These are phyloP conservation scores for Rhizopogon vulgaris DNA, from an alignment of 768 basidiomycete genomes.

Conservation along the genomic window DNA sequence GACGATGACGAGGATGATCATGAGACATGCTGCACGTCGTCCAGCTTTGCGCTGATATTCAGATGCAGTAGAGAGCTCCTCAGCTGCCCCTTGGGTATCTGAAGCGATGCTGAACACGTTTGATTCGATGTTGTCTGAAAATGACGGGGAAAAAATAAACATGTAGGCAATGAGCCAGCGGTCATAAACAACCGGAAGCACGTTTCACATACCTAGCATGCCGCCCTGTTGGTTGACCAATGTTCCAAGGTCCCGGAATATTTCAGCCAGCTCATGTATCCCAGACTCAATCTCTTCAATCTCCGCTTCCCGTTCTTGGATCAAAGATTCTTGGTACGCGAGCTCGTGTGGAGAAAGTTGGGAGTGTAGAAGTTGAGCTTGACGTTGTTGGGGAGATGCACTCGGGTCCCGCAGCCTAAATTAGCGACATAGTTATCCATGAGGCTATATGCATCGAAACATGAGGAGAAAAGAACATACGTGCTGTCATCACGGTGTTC, in stretches of 20 bases:
- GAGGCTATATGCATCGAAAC: not conserved
- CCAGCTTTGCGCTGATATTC: constrained; percentile 96
- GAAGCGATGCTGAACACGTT: constrained; percentile 84
- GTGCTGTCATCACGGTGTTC: constrained; percentile 15
- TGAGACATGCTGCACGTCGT: constrained; percentile 80
- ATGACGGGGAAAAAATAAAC: not conserved
- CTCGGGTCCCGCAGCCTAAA: constrained; percentile 23
- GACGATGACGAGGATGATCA: constrained; percentile 83
- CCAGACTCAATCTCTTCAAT: constrained; percentile 96
- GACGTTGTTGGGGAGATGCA: constrained; percentile 53
- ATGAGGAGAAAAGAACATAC: not conserved
- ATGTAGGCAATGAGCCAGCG: not conserved
- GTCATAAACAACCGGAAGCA: not conserved
- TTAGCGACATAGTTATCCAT: not conserved
- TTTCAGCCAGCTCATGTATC: constrained; percentile 92
- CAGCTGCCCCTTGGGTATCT: constrained; percentile 77
- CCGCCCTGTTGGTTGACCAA: constrained; percentile 91
- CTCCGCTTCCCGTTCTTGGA: constrained; percentile 79
- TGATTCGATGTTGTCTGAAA: constrained; percentile 86
- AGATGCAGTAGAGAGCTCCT: constrained; percentile 83
- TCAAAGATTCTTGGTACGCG: constrained; percentile 89
- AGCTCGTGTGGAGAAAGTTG: constrained; percentile 89
- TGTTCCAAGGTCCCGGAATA: constrained; percentile 94
- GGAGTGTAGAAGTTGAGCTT: constrained; percentile 62
- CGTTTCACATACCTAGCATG: constrained; percentile 71